Conservation (phyloP, 163 green algal species). For the Chlorella variabilis region DNA sequence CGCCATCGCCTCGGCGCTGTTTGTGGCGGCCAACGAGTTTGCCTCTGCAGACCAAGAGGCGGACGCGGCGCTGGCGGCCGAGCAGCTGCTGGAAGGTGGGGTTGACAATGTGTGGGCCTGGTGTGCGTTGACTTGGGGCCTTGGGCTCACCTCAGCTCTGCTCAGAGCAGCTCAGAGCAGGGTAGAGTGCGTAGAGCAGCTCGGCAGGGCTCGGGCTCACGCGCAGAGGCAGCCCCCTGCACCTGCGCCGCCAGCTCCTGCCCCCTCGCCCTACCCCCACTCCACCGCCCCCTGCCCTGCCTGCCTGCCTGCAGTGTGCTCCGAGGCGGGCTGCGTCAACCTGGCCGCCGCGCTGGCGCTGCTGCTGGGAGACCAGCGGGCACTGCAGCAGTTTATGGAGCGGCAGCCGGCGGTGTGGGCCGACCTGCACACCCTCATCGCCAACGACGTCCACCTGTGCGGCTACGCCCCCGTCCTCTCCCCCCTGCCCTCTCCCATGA, state of each 20-base stretch:
- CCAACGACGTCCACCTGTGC: constrained; percentile 50
- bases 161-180: too few species aligned
- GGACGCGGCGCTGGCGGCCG: constrained; percentile 33
- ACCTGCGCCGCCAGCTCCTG: too few species aligned
- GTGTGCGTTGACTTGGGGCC: too few species aligned
- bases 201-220: too few species aligned
- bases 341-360: constrained; percentile 60
- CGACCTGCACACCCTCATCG: constrained; percentile 33
- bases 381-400: constrained; percentile 33
- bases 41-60: constrained; percentile 8
- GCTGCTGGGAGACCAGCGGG: constrained; percentile 59
- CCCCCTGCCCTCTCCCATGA: constrained; percentile 13
- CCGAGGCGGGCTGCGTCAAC: constrained; percentile 43
- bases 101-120: too few species aligned
- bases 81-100: constrained; percentile 60
- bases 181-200: too few species aligned
- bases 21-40: constrained; percentile 56
- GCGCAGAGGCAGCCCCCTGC: too few species aligned
- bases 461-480: constrained; percentile 18
- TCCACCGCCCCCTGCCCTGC: too few species aligned
- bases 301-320: constrained; percentile 15
- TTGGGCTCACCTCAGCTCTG: too few species aligned
- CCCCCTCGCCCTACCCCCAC: too few species aligned
- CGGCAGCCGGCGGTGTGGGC: constrained; percentile 41
- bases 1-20: constrained; percentile 41